Base-by-base conservation (phyloP, 768 basidiomycete species). In the Glaciozyma antarctica region DNA sequence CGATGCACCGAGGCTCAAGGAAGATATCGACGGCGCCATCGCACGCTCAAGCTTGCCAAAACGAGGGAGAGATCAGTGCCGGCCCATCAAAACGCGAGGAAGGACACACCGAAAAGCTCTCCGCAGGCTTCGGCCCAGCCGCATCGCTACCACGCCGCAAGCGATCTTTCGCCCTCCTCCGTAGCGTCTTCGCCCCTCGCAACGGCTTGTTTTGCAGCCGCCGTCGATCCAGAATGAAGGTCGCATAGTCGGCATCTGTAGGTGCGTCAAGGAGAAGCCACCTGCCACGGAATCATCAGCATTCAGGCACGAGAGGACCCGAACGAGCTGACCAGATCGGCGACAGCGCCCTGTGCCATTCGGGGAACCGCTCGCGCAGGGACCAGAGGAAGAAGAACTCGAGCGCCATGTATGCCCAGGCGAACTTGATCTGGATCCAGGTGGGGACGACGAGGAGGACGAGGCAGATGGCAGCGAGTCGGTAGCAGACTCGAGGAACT, bases 331-430 rank as follows among this genome's bases (percentile, higher is more conserved):
- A 66, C 68, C 65, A 63, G 15, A 45, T 45, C 7, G 57, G 48
- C 49, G 58, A 48, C 32, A 57, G 28, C 17, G 68, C 68, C 6
- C 65, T 4, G 8, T 62, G 28, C 32, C 52, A 70, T 5, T 58
- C 22, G 1, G 68, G 68, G 32, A 44, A 63, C 28, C 30, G 5
- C 47, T 63, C 62, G n/a, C 68, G 21, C 5, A 63, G 30, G 0
- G 19, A 10, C 65, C 64, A 70, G 3, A 70, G 53, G 17, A 64
- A 43, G 38, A 70, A 70, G 43, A 70, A 61, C 26, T 70, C 68
- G 38, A 63, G 0, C 0, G 59, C 68, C 44, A 55, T 9, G 16
- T 59, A 66, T 0, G 45, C 51, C 43, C 60, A 63, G 2, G 26
- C 13, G 3, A n/a, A 1, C 47, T 70, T 70, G 52, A 55, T 17